Conservation (phyloP, 331 rosid species). For the Telfairia occidentalis region DNA sequence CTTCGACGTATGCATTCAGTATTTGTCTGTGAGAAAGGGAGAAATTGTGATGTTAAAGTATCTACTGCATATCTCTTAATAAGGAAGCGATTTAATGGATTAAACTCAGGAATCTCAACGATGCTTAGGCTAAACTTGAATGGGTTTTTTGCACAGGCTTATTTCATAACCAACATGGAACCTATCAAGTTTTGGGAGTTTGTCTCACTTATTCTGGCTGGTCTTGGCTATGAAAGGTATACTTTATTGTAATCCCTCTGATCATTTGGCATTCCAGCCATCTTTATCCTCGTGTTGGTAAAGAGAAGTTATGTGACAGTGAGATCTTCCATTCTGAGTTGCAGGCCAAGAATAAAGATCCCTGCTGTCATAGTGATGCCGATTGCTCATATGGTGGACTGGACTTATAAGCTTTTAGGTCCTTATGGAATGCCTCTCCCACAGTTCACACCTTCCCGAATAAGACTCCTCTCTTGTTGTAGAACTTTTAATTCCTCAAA, state of each 20-base stretch:
- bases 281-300: background rate
- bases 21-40: background rate
- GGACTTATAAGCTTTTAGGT: constrained; percentile 62
- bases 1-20: background rate
- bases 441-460: constrained; percentile 90
- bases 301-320: background rate
- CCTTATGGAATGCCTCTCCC: constrained; percentile 97
- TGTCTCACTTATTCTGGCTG: constrained; percentile 60
- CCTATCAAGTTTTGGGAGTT: constrained; percentile 94
- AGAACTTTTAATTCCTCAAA: constrained; percentile 78
- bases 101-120: constrained; percentile 7
- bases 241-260: background rate
- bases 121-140: constrained; percentile 9
- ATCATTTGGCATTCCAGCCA: background rate
- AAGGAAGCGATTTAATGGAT: constrained; percentile 1
- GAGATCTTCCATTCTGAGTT: constrained; percentile 23
- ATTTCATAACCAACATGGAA: constrained; percentile 90
- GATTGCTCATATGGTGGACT: constrained; percentile 77
- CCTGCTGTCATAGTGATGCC: constrained; percentile 77
- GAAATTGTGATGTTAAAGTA: background rate
- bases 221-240: constrained; percentile 87
- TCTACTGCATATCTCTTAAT: background rate
- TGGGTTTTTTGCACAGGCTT: constrained; percentile 59
- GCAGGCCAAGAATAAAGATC: constrained; percentile 87
- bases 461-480: constrained; percentile 71